These are phyloP conservation scores for Rhodotorula sp. DNA, from an alignment of 1,284 basidiomycete species.

Conservation along the genomic window DNA sequence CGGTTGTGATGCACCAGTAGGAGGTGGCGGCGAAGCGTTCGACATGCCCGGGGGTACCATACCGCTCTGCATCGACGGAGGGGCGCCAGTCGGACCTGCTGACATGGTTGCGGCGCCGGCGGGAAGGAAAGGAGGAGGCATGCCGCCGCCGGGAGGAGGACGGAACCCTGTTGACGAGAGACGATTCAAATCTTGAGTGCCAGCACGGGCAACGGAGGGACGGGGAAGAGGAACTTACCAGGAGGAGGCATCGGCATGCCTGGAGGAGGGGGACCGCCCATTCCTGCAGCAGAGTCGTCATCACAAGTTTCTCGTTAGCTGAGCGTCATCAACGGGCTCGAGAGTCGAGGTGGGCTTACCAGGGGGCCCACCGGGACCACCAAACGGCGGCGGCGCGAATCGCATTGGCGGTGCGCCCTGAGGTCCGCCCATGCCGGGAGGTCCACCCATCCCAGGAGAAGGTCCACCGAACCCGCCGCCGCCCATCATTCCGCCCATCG, in stretches of 20 bases:
- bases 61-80: background rate
- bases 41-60: background rate
- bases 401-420: constrained; percentile 42
- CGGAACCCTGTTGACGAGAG: constrained; percentile 18
- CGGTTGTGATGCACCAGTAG: background rate
- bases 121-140: constrained; percentile 29
- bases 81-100: background rate
- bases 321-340: no score
- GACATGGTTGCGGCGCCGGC: background rate
- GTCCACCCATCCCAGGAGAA: background rate
- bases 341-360: constrained; percentile 34
- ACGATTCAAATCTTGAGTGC: background rate
- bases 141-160: constrained; percentile 27
- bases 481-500: constrained; percentile 7
- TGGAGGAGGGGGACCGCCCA: constrained; percentile 53
- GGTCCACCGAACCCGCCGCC: constrained; percentile 2
- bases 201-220: no score
- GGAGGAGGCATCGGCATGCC: constrained; percentile 46
- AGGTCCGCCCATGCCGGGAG: background rate
- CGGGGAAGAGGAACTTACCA: constrained; percentile 2
- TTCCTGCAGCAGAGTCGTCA: background rate
- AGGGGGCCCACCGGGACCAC: constrained; percentile 46
- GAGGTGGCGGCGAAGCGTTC: constrained; percentile 7
- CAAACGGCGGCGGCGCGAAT: constrained; percentile 43
- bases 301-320: no score